Conservation (phyloP, 345 rosid genomes). For the Syzygium grande region DNA sequence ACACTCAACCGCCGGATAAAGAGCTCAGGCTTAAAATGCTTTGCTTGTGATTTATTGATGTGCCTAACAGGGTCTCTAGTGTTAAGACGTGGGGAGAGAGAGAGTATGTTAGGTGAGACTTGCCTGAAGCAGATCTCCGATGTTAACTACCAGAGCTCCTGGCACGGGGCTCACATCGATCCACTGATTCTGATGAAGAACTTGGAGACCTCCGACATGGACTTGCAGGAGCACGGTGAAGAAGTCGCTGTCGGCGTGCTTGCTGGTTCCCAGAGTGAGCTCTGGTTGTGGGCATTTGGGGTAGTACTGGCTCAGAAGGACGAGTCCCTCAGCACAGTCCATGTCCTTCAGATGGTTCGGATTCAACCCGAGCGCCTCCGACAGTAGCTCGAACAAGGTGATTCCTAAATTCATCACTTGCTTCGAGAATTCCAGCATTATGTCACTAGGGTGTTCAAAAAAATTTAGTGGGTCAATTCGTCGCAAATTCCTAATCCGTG, state of each 20-base stretch:
- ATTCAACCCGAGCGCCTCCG: conserved; percentile 28
- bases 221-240: conserved; percentile 25
- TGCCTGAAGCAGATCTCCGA: conserved; percentile 10
- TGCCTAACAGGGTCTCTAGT: neutral
- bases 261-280: conserved; percentile 14
- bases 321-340: conserved; percentile 13
- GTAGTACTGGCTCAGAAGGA: conserved; percentile 15
- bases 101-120: neutral
- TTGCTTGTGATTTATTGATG: neutral
- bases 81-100: neutral
- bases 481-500: neutral
- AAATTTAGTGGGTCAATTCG: neutral
- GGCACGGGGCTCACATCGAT: conserved; percentile 15
- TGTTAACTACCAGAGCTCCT: conserved; percentile 10
- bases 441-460: conserved; percentile 8
- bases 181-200: conserved; percentile 18
- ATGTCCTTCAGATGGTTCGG: conserved; percentile 11
- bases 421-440: conserved; percentile 10
- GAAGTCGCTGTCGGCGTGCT: conserved; percentile 19
- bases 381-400: conserved; percentile 14
- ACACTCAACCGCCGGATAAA: neutral
- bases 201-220: conserved; percentile 28
- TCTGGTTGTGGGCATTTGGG: conserved; percentile 39
- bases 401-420: neutral
- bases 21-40: neutral